Evolutionary conservation across 306 rosid species (phyloP).

Genomic region (Clitoria ternatea): DNA sequence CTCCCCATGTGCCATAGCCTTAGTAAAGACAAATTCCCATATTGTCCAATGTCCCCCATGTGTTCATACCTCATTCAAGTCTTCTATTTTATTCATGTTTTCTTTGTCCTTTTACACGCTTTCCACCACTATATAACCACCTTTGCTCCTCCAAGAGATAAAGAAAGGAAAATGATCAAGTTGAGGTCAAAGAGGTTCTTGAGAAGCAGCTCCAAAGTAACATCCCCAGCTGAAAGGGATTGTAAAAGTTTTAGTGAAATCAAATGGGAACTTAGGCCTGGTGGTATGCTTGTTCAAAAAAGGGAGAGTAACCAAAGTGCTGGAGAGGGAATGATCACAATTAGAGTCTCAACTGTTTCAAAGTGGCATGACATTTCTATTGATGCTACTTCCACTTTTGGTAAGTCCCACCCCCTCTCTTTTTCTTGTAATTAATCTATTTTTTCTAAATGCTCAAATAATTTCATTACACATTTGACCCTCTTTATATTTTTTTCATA

Average conservation of each 20-base stretch:
- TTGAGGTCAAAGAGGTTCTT: conserved; percentile 72
- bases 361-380: conserved; percentile 73
- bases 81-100: conserved; percentile 35
- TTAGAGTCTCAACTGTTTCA: conserved; percentile 77
- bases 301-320: conserved; percentile 48
- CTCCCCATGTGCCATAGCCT: conserved; percentile 68
- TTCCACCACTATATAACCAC: conserved; percentile 37
- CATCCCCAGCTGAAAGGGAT: conserved; percentile 26
- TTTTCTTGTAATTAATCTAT: background rate
- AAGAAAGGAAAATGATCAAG: conserved; percentile 56
- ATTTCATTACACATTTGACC: too few species aligned
- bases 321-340: conserved; percentile 59
- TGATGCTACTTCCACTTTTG: conserved; percentile 80
- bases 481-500: too few species aligned
- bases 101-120: conserved; percentile 14
- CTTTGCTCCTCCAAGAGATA: background rate
- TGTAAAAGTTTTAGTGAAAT: conserved; percentile 38
- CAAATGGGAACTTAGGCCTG: conserved; percentile 95
- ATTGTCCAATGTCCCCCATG: conserved; percentile 32
- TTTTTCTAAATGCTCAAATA: too few species aligned
- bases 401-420: conserved; percentile 25
- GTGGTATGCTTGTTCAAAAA: conserved; percentile 96
- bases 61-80: conserved; percentile 34
- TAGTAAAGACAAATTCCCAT: conserved; percentile 32
- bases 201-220: conserved; percentile 53